Percentiles rank a stretch among this genome's conserved stretches.
Evolutionary conservation across 306 rosid genomes (phyloP).

Genomic region (Sicyos edulis): DNA sequence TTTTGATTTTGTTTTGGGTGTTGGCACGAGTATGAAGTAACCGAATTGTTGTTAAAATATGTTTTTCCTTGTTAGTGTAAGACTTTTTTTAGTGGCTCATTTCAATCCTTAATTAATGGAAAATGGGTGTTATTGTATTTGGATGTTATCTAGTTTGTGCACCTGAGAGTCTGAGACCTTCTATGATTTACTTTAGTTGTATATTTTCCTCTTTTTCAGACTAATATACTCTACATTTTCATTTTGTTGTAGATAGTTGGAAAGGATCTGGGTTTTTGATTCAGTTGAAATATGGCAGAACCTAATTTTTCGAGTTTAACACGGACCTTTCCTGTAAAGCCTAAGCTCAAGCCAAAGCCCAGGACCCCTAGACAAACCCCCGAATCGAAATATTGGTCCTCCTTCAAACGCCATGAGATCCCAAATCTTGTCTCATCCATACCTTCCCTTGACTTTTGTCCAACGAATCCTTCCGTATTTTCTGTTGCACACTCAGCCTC

Average conservation of each 20-base stretch:
- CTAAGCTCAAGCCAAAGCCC: constrained; percentile 63
- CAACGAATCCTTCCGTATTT: constrained; percentile 44
- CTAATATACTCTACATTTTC: background rate
- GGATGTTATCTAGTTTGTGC: background rate
- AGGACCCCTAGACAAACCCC: constrained; percentile 50
- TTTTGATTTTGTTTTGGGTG: background rate
- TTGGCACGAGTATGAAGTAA: background rate
- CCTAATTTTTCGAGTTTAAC: constrained; percentile 20
- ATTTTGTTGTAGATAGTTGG: background rate
- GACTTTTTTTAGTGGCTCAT: background rate
- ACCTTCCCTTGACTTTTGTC: constrained; percentile 59
- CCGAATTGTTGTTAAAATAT: background rate
- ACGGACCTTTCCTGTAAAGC: constrained; percentile 47
- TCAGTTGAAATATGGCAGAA: constrained; percentile 47
- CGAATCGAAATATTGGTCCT: constrained; percentile 82
- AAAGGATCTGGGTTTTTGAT: background rate
- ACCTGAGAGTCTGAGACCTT: background rate
- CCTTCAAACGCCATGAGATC: constrained; percentile 65
- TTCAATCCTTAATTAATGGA: background rate
- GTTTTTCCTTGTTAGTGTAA: background rate
- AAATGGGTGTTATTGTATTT: background rate
- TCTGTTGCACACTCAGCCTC: constrained; percentile 67
- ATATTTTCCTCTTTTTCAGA: background rate
- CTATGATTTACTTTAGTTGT: too few relatives aligned
- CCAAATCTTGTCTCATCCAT: constrained; percentile 49